Base-by-base conservation (phyloP, 768 basidiomycete species). In the Termitomyces sp. region DNA sequence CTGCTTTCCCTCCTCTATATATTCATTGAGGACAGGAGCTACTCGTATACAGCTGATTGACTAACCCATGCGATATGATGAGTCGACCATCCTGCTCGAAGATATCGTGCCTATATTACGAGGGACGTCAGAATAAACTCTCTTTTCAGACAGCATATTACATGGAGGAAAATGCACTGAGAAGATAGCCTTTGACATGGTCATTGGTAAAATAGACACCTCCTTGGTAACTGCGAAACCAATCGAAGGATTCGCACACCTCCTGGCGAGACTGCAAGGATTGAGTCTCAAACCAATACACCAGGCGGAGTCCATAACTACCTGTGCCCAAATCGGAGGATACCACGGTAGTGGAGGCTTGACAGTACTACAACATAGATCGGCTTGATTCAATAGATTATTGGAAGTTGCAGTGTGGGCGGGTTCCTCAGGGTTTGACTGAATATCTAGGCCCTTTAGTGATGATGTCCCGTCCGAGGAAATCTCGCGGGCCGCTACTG, bases 11-110 rank as follows among this genome's bases (percentile, higher is more conserved):
- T 6, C 90, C 89, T 42, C 64, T 63, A 47, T 44, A 37, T n/a
- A 45, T n/a, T 24, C 12, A 36, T 51, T 24, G 39, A 34, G n/a
- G 31, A 24, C 54, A 57, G 54, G 58, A 41, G 57, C 18, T 52
- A 2, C 20, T 51, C 18, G 12, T 15, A 50, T 22, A 41, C 1
- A 46, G 13, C 3, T 27, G 48, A 42, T 55, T 54, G n/a, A 67
- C 81, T 57, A 61, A 93, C 91, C 90, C 92, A 69, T 94, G 91
- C 8, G 91, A 94, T 52, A 94, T 83, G 46, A 94, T 91, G 6
- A 91, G 66, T 61, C 76, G 83, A 16, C 92, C 91, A 16, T 70
- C 76, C 44, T 86, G 80, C 48, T 78, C 73, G 64, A 88, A 93
- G 16, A 76, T 65, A 65, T 94, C 91, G 11, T 88, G 87, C 49